Conservation (phyloP, 495 filamentous ascomycete genomes). For the Penicillium cinerascens region DNA sequence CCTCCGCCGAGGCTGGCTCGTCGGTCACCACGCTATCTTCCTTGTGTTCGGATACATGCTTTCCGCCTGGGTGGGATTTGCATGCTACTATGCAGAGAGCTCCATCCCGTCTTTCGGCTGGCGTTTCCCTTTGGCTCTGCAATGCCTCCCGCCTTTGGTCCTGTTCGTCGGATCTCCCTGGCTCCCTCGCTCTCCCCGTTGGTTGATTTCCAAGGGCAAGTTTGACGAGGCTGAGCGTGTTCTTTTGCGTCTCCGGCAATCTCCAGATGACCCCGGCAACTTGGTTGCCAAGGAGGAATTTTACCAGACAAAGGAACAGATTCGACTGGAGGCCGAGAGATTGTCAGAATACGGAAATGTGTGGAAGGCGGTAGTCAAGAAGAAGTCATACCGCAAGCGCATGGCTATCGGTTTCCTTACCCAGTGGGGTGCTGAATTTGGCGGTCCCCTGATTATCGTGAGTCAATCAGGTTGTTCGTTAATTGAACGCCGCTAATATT, state of each 20-base stretch:
- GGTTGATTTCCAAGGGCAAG: slow-evolving; percentile 41
- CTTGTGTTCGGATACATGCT: slow-evolving; percentile 44
- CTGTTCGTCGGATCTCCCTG: slow-evolving; percentile 36
- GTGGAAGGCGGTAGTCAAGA: slow-evolving; percentile 37
- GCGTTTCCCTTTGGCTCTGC: slow-evolving; percentile 45
- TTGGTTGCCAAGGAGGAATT: slow-evolving; percentile 36
- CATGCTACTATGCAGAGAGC: slow-evolving; percentile 36
- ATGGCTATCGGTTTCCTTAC: slow-evolving; percentile 40
- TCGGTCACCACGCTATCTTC: slow-evolving; percentile 39
- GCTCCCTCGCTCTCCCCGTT: slow-evolving; percentile 45
- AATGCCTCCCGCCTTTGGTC: slow-evolving; percentile 37
- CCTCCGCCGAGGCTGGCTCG: slow-evolving; percentile 35
- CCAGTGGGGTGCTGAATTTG: slow-evolving; percentile 39
- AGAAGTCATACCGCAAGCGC: slow-evolving; percentile 41
- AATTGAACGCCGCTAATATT: slow-evolving; percentile 5
- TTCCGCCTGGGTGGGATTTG: slow-evolving; percentile 42
- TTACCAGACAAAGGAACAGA: slow-evolving; percentile 38
- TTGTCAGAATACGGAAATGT: slow-evolving; percentile 24
- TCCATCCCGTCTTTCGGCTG: slow-evolving; percentile 37
- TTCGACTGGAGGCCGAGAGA: slow-evolving; percentile 32
- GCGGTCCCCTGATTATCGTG: slow-evolving; percentile 37
- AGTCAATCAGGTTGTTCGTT: slow-evolving; percentile 6
- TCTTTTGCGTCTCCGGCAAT: slow-evolving; percentile 28
- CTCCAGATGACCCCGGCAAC: slow-evolving; percentile 31
- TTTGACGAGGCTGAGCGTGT: slow-evolving; percentile 34